phyloP scores from a whole-genome alignment of 2,329 filamentous ascomycete genomes.

The Hypoxylon sp. region DNA sequence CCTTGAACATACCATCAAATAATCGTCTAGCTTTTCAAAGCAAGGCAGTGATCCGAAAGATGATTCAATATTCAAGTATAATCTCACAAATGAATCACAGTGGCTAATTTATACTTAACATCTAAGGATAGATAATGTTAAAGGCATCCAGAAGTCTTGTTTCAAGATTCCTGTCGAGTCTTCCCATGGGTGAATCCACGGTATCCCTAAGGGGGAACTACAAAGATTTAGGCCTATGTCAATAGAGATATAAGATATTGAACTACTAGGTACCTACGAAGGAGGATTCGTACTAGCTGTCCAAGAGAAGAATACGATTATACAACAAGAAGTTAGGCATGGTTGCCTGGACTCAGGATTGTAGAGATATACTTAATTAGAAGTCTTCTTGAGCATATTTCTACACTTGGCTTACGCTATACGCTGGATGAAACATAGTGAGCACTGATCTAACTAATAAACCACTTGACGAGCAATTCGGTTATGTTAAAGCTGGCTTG shows the following conservation, averaged over 20 bases:
- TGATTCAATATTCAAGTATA: neutral
- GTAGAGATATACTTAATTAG: neutral
- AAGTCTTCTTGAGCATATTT: neutral
- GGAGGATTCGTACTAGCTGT: neutral
- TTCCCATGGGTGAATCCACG: neutral
- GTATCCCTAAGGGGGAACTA: neutral
- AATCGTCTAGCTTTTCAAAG: neutral
- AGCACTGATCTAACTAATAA: neutral
- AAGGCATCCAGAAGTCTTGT: neutral
- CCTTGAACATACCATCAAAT: neutral
- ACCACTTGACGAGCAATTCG: neutral
- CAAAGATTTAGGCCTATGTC: neutral
- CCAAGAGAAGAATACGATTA: neutral
- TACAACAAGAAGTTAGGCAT: neutral
- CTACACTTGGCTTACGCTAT: neutral
- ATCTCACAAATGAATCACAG: too few species aligned
- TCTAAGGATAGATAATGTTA: neutral
- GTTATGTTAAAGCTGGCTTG: neutral
- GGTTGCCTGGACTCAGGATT: neutral
- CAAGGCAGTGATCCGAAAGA: neutral
- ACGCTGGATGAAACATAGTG: neutral
- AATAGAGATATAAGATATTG: too few species aligned
- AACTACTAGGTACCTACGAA: too few species aligned
- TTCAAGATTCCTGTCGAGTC: neutral
- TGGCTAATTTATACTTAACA: too few species aligned